Base-by-base conservation (phyloP, 257 asterid genomes). In the Lantana camara region DNA sequence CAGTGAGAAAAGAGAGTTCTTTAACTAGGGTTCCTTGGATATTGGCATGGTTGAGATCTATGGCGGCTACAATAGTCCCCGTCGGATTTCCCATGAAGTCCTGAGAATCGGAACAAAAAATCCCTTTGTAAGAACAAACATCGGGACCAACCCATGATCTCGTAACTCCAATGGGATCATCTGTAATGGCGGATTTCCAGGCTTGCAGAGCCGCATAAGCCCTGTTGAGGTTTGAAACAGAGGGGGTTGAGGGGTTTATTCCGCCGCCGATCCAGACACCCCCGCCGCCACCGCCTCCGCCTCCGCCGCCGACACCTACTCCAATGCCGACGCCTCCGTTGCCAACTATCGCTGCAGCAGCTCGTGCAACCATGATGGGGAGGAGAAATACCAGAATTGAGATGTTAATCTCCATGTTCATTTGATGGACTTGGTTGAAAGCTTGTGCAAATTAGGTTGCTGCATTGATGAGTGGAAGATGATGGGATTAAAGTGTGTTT, bases 1-100 rank as follows among this genome's bases (percentile, higher is more conserved):
- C 91, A 0, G 88, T 24, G 49, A 92, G 83, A 3, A 60, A 16
- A 8, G 89, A 69, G 51, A 92, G 78, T 38, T 83, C 90, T 27
- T 65, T 53, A 11, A 85, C 95, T 0, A 92, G 80, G 35, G 48
- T 54, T 12, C 98, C 97, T 60, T 67, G 77, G 14, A 92, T 75
- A 54, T 83, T 85, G 17, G 83, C 96, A 46, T 77, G 96, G 76
- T 92, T 92, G 10, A 92, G 97, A 82, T 92, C 98, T 66, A 92
- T 75, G 32, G 88, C 88, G 5, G 94, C 72, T 13, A 92, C 85
- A 13, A 78, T 66, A 40, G 14, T 54, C 0, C 75, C 82, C 0
- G 73, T 19, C 0, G 87, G 70, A 59, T 75, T 79, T 5, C 95
- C 95, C 79, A 75, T 72, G 38, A 66, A 70, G 56, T 88, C 91